Percentiles rank a stretch among this genome's conserved stretches.
phyloP scores from a whole-genome alignment of 2,329 filamentous ascomycete genomes.

The Aspergillus cejpii region DNA sequence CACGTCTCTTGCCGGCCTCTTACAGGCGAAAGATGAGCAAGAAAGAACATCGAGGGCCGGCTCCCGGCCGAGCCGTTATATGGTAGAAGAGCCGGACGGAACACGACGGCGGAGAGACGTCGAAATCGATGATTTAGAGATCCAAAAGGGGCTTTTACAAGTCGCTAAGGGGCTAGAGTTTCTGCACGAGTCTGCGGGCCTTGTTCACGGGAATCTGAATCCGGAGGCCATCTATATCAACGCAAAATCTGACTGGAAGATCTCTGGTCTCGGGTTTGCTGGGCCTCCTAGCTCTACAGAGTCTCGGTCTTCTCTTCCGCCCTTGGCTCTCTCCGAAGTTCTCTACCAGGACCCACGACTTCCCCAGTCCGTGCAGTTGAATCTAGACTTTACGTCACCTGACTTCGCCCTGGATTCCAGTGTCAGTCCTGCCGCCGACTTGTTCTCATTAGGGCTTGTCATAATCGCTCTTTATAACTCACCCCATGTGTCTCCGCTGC shows the following conservation, averaged over 20 bases:
- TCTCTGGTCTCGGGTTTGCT: slow-evolving; percentile 87
- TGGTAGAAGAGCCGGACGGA: slow-evolving; percentile 71
- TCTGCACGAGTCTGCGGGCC: slow-evolving; percentile 84
- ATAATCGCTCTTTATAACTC: slow-evolving; percentile 89
- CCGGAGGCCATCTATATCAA: slow-evolving; percentile 93
- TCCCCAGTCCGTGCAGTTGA: slow-evolving; percentile 74
- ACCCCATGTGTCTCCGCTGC: slow-evolving; percentile 81
- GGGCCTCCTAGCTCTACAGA: slow-evolving; percentile 70
- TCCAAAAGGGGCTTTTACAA: slow-evolving; percentile 91
- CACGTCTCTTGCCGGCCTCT: slow-evolving; percentile 71
- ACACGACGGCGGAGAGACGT: slow-evolving; percentile 68
- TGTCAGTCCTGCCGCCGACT: slow-evolving; percentile 74
- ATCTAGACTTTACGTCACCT: slow-evolving; percentile 87
- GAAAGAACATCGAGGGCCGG: slow-evolving; percentile 63
- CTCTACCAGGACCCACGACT: slow-evolving; percentile 79
- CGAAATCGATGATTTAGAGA: slow-evolving; percentile 93
- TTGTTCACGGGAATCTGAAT: slow-evolving; percentile 91
- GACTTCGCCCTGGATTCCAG: slow-evolving; percentile 92
- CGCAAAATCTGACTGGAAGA: slow-evolving; percentile 97
- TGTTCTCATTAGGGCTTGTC: slow-evolving; percentile 87
- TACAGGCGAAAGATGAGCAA: slow-evolving; percentile 85
- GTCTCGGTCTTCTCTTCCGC: slow-evolving; percentile 66
- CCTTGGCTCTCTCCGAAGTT: slow-evolving; percentile 74
- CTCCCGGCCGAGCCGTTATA: slow-evolving; percentile 68
- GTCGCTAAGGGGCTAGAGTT: slow-evolving; percentile 93